Conservation (phyloP, 768 basidiomycete species). For the Lactarius sanguifluus region DNA sequence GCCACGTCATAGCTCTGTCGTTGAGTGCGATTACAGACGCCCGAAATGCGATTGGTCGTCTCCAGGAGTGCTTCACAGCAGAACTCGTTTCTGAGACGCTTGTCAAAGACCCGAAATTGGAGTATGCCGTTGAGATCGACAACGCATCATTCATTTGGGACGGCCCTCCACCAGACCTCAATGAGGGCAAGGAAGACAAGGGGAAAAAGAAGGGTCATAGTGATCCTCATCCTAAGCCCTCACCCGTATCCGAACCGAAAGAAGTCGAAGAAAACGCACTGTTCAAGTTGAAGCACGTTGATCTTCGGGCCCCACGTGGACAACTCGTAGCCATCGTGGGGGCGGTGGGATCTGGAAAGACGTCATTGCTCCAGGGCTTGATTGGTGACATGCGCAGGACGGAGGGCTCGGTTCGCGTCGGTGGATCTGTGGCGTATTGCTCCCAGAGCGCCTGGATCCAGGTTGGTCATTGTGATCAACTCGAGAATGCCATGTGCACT, state of each 20-base stretch:
- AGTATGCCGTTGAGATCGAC: slow-evolving; percentile 65
- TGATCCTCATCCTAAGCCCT: slow-evolving; percentile 17
- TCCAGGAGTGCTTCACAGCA: slow-evolving; percentile 80
- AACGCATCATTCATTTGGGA: slow-evolving; percentile 88
- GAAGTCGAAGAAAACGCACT: slow-evolving; percentile 39
- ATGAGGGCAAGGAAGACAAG: slow-evolving; percentile 34
- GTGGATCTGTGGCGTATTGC: slow-evolving; percentile 78
- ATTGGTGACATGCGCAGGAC: slow-evolving; percentile 83
- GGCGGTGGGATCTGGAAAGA: slow-evolving; percentile 71
- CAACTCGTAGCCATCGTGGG: slow-evolving; percentile 81
- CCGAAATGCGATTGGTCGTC: slow-evolving; percentile 70
- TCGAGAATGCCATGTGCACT: slow-evolving; percentile 6
- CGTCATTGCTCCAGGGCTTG: slow-evolving; percentile 68
- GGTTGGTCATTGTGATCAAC: slow-evolving; percentile 35
- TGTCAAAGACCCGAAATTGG: slow-evolving; percentile 51
- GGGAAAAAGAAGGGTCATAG: slow-evolving; percentile 21
- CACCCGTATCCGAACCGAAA: slow-evolving; percentile 29
- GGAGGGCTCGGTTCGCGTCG: slow-evolving; percentile 64
- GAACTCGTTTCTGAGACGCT: slow-evolving; percentile 67
- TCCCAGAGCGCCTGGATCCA: slow-evolving; percentile 93
- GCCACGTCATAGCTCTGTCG: slow-evolving; percentile 50
- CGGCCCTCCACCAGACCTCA: slow-evolving; percentile 56
- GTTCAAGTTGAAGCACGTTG: slow-evolving; percentile 68
- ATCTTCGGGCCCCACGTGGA: slow-evolving; percentile 69
- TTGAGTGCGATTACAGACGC: slow-evolving; percentile 85